These are phyloP conservation scores for Hydnomerulius pinastri DNA, from an alignment of 768 basidiomycete species.

Conservation along the genomic window DNA sequence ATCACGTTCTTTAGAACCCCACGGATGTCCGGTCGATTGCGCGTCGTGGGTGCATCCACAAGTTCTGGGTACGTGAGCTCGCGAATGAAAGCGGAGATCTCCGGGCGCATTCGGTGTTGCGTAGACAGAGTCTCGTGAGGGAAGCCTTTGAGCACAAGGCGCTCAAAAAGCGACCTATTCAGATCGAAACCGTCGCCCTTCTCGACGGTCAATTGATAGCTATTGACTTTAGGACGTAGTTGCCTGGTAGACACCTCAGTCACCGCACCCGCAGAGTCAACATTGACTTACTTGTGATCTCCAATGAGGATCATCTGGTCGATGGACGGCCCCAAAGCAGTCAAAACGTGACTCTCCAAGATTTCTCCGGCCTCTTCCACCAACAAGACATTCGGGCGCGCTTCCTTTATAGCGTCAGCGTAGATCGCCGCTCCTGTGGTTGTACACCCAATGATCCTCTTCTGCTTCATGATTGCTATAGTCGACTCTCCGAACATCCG, in stretches of 20 bases:
- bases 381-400: slow-evolving; percentile 53
- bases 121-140: slow-evolving; percentile 57
- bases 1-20: slow-evolving; percentile 62
- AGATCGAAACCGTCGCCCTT: slow-evolving; percentile 70
- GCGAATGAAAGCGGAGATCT: slow-evolving; percentile 67
- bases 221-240: slow-evolving; percentile 72
- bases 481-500: slow-evolving; percentile 39
- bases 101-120: slow-evolving; percentile 77
- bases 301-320: slow-evolving; percentile 68
- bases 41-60: slow-evolving; percentile 53
- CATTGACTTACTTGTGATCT: slow-evolving; percentile 62
- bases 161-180: slow-evolving; percentile 69
- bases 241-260: slow-evolving; percentile 44
- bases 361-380: slow-evolving; percentile 80
- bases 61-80: slow-evolving; percentile 69
- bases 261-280: not conserved
- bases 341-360: slow-evolving; percentile 66
- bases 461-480: slow-evolving; percentile 39
- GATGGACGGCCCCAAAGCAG: slow-evolving; percentile 50
- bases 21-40: slow-evolving; percentile 48
- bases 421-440: slow-evolving; percentile 74
- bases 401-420: slow-evolving; percentile 44
- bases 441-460: slow-evolving; percentile 68
- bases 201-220: slow-evolving; percentile 64
- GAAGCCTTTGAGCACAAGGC: slow-evolving; percentile 60